phyloP scores from a whole-genome alignment of 2,329 filamentous ascomycete genomes.

The Tolypocladium sp. region DNA sequence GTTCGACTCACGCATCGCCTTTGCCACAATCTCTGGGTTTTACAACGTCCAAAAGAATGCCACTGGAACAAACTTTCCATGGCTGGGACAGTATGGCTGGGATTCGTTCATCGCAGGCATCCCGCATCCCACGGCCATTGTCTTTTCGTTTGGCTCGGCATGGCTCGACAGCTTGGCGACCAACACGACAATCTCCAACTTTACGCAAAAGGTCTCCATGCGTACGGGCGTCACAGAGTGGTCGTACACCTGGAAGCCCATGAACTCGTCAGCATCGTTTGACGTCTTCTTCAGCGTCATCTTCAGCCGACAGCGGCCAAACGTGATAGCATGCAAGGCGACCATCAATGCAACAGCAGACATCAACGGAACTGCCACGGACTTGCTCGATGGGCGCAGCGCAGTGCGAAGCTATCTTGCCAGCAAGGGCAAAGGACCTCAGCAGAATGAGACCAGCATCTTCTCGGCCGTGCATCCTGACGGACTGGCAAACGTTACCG shows the following conservation, averaged over 20 bases:
- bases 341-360: conserved; percentile 47
- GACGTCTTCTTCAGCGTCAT: conserved; percentile 42
- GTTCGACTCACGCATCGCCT: conserved; percentile 52
- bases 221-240: conserved; percentile 54
- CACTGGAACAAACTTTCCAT: conserved; percentile 54
- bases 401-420: conserved; percentile 54
- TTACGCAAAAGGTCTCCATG: conserved; percentile 52
- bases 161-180: conserved; percentile 53
- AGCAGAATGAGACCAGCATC: conserved; percentile 44
- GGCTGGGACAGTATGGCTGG: conserved; percentile 50
- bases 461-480: conserved; percentile 56
- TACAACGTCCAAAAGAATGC: conserved; percentile 50
- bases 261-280: conserved; percentile 10
- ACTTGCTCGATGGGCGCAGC: conserved; percentile 58
- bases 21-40: conserved; percentile 60
- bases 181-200: conserved; percentile 48
- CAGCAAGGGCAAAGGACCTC: conserved; percentile 31
- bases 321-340: conserved; percentile 57
- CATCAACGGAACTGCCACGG: conserved; percentile 49
- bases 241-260: conserved; percentile 57
- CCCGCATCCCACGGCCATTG: conserved; percentile 42
- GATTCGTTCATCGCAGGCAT: conserved; percentile 65
- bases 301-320: conserved; percentile 32
- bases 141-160: conserved; percentile 44
- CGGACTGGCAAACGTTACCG: conserved; percentile 53